A percentile compares a stretch with the other conserved stretches of the same genome.
These are phyloP conservation scores for Plasmodium blacklocki DNA, from an alignment of 169 alveolate genomes.

Conservation along the genomic window DNA sequence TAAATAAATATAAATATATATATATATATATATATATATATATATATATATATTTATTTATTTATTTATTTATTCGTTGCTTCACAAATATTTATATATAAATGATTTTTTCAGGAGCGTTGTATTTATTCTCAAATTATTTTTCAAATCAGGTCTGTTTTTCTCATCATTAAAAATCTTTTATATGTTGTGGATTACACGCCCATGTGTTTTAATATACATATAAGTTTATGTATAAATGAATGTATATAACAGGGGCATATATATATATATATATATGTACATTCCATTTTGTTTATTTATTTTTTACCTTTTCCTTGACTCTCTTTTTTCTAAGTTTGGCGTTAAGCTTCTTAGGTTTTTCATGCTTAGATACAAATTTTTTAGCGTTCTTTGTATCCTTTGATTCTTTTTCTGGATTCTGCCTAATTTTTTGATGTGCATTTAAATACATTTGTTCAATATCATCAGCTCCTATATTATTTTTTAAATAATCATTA, in stretches of 20 bases:
- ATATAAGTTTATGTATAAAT: background rate
- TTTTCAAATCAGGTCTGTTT: conserved; percentile 76
- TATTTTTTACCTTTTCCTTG: conserved; percentile 89
- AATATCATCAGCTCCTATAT: conserved; percentile 94
- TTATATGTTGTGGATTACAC: background rate
- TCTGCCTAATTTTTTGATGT: conserved; percentile 97
- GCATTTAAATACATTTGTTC: conserved; percentile 98
- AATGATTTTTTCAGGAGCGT: conserved; percentile 51
- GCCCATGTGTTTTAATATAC: no score
- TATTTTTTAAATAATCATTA: conserved; percentile 94
- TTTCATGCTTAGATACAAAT: conserved; percentile 91
- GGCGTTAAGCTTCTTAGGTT: conserved; percentile 91
- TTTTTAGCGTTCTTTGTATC: conserved; percentile 90
- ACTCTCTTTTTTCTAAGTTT: conserved; percentile 94
- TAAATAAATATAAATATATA: background rate
- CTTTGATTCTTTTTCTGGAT: conserved; percentile 93
- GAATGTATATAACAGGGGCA: background rate
- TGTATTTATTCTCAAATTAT: conserved; percentile 52
- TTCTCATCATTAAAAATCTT: conserved; percentile 66
- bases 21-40: background rate
- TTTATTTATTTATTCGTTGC: background rate
- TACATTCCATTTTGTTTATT: background rate
- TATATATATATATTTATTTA: background rate
- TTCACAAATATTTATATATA: background rate
- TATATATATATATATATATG: conserved; percentile 12